These are phyloP conservation scores for Lactarius vividus DNA, from an alignment of 768 basidiomycete species.

Conservation along the genomic window DNA sequence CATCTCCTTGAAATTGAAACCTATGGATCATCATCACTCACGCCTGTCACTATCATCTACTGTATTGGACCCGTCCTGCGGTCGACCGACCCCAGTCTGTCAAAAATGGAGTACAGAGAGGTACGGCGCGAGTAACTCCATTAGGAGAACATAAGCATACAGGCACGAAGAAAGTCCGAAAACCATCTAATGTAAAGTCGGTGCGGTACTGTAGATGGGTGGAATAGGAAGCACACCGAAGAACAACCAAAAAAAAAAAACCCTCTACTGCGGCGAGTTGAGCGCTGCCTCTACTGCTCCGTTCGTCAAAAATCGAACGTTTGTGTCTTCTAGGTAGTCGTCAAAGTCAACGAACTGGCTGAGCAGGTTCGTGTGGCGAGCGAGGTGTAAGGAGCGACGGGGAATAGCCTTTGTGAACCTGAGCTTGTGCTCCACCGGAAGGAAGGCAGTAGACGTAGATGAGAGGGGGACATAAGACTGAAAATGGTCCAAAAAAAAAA, in stretches of 20 bases:
- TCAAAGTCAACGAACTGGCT: constrained; percentile 75
- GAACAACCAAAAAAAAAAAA: not conserved
- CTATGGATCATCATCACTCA: not conserved
- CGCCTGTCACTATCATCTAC: not conserved
- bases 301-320: constrained; percentile 49
- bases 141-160: constrained; percentile 7
- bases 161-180: not conserved
- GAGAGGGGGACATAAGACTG: constrained; percentile 9
- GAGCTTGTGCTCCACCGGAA: not conserved
- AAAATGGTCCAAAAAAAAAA: not conserved
- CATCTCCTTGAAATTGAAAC: not conserved
- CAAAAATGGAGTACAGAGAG: not conserved
- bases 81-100: not conserved
- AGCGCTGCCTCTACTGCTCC: constrained; percentile 21
- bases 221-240: no score
- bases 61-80: not conserved
- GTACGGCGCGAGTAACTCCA: not conserved
- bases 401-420: constrained; percentile 35
- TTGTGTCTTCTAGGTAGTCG: constrained; percentile 76
- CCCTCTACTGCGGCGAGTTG: not conserved
- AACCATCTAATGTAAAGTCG: not conserved
- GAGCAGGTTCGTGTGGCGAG: constrained; percentile 51
- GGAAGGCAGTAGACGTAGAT: not conserved
- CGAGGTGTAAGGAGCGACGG: constrained; percentile 45
- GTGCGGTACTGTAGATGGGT: not conserved